These are phyloP conservation scores for Arthromyces matolae DNA, from an alignment of 768 basidiomycete genomes.

Conservation along the genomic window DNA sequence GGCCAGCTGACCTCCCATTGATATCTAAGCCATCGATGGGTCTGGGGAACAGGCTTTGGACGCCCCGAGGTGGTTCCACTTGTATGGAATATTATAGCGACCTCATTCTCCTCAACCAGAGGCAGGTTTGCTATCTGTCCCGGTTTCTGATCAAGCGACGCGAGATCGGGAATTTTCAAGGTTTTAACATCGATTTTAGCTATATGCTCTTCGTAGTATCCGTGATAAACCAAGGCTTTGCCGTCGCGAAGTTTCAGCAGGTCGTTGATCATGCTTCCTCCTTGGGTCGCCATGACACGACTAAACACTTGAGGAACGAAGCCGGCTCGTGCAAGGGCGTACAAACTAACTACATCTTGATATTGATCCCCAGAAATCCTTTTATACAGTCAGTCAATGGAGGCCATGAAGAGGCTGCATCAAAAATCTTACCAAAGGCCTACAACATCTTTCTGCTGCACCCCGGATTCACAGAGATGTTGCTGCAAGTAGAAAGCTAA, in stretches of 20 bases:
- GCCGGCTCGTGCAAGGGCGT: slow-evolving; percentile 5
- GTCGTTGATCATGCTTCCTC: slow-evolving; percentile 5
- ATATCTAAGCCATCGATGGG: slow-evolving; percentile 7
- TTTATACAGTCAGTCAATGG: too few relatives aligned
- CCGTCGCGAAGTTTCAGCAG: slow-evolving; percentile 1
- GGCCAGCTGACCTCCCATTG: slow-evolving; percentile 9
- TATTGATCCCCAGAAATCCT: slow-evolving; percentile 7
- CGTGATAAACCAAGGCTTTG: slow-evolving; percentile 6
- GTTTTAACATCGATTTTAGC: slow-evolving; percentile 1
- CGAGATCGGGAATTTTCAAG: background rate
- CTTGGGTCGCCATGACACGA: slow-evolving; percentile 3
- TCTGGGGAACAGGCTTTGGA: slow-evolving; percentile 9
- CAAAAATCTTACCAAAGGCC: slow-evolving; percentile 4
- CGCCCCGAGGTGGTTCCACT: slow-evolving; percentile 11
- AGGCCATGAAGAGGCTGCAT: background rate
- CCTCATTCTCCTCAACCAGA: slow-evolving; percentile 1
- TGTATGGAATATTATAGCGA: slow-evolving; percentile 12
- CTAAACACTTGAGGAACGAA: slow-evolving; percentile 9
- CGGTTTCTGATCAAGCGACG: background rate
- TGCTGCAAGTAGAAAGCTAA: background rate
- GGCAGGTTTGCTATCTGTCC: slow-evolving; percentile 2
- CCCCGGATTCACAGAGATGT: background rate
- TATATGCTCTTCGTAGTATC: slow-evolving; percentile 2
- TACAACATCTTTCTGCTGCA: slow-evolving; percentile 3
- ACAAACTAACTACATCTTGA: slow-evolving; percentile 5